These are phyloP conservation scores for Ottelia alismoides DNA, from an alignment of 106 monocot species.

Conservation along the genomic window DNA sequence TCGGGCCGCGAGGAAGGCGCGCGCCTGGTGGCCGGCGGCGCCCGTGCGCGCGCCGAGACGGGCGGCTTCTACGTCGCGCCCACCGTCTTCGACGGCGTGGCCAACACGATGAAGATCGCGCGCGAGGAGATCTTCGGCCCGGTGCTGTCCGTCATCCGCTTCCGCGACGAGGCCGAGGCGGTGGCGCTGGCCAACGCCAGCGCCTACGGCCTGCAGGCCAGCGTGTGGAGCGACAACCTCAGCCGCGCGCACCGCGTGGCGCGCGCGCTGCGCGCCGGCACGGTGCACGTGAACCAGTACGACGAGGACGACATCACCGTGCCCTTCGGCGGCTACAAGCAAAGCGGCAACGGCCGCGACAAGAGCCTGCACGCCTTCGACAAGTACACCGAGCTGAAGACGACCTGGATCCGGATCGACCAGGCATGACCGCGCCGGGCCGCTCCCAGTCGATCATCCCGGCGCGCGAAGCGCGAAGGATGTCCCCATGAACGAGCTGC, in stretches of 20 bases:
- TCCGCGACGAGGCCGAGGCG: conserved; percentile 1
- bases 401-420: no score
- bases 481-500: no score
- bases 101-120: not conserved
- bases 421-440: no score
- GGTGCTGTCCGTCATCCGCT: not conserved
- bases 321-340: not conserved
- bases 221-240: not conserved
- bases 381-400: no score
- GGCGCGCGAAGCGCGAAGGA: no score
- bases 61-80: not conserved
- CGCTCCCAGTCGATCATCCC: no score
- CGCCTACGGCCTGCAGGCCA: not conserved
- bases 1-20: no score
- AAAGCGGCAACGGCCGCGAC: not conserved
- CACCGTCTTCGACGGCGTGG: not conserved
- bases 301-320: not conserved
- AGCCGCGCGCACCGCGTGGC: not conserved
- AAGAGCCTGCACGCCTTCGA: no score
- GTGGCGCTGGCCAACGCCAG: not conserved
- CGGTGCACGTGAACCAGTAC: not conserved
- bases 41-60: no score
- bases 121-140: not conserved
- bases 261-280: not conserved
- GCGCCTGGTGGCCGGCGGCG: not conserved